These are phyloP conservation scores for Cerioporus squamosus DNA, from an alignment of 1,284 basidiomycete species.

Conservation along the genomic window DNA sequence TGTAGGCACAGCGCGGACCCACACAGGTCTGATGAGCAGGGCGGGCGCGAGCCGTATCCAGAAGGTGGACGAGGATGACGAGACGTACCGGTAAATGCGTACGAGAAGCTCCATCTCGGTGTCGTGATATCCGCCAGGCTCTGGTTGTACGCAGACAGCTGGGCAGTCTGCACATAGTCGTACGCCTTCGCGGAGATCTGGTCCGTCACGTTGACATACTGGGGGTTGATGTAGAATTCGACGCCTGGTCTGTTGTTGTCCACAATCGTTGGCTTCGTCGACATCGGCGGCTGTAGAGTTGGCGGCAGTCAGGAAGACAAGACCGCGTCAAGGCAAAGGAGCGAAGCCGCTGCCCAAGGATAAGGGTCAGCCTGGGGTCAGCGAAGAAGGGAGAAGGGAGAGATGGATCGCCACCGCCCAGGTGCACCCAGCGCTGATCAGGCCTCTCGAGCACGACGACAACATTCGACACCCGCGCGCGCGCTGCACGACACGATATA, in stretches of 20 bases:
- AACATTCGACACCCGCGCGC: too few species aligned
- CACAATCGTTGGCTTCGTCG: neutral
- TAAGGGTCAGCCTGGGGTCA: too few species aligned
- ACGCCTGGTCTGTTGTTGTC: neutral
- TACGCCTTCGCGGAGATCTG: neutral
- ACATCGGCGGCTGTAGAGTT: too few species aligned
- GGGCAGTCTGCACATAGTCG: neutral
- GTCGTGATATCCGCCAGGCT: neutral
- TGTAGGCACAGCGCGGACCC: neutral
- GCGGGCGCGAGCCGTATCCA: too few species aligned
- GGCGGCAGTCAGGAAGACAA: too few species aligned
- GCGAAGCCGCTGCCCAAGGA: too few species aligned
- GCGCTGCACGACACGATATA: too few species aligned
- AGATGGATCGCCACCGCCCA: too few species aligned
- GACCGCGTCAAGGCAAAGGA: too few species aligned
- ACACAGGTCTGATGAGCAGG: neutral
- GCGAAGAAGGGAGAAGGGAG: too few species aligned
- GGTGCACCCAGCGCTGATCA: too few species aligned
- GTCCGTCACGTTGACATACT: constrained; percentile 9
- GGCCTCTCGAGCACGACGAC: too few species aligned
- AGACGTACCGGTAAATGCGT: neutral
- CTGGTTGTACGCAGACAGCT: neutral
- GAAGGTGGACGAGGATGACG: neutral
- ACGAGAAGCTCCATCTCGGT: constrained; percentile 1
- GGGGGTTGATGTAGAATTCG: neutral